These are phyloP conservation scores for Podospora anserina DNA, from an alignment of 495 filamentous ascomycete genomes.

Conservation along the genomic window DNA sequence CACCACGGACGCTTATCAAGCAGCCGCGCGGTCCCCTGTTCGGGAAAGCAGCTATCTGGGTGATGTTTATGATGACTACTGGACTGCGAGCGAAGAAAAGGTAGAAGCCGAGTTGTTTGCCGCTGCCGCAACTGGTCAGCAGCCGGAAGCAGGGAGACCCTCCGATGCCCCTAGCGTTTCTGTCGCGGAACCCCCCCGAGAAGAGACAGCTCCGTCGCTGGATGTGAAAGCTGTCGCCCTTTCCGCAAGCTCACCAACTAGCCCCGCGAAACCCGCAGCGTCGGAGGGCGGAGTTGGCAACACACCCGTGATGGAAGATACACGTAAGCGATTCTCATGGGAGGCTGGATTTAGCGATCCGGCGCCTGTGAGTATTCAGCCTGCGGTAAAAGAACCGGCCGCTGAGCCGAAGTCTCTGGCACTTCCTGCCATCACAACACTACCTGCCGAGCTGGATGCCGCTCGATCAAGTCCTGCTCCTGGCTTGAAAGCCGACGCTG, in stretches of 20 bases:
- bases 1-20: conserved; percentile 24
- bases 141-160: not conserved
- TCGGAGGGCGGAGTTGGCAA: not conserved
- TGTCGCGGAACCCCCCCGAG: not conserved
- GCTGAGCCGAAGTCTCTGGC: conserved; percentile 15
- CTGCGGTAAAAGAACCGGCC: not conserved
- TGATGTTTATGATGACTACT: conserved; percentile 47
- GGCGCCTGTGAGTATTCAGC: not conserved
- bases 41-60: conserved; percentile 48
- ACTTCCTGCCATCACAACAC: not conserved
- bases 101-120: conserved; percentile 7
- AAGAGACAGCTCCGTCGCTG: not conserved
- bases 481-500: not conserved
- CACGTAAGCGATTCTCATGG: conserved; percentile 52
- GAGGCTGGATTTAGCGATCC: conserved; percentile 30
- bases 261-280: not conserved
- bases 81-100: conserved; percentile 32
- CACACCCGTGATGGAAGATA: conserved; percentile 15
- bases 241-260: not conserved
- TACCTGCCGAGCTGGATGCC: not conserved
- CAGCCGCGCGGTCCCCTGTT: conserved; percentile 17
- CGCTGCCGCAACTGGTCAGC: not conserved
- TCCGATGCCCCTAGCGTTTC: not conserved
- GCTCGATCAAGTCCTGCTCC: not conserved
- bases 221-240: not conserved